phyloP scores from a whole-genome alignment of 306 rosid genomes.

The Macrotyloma uniflorum region DNA sequence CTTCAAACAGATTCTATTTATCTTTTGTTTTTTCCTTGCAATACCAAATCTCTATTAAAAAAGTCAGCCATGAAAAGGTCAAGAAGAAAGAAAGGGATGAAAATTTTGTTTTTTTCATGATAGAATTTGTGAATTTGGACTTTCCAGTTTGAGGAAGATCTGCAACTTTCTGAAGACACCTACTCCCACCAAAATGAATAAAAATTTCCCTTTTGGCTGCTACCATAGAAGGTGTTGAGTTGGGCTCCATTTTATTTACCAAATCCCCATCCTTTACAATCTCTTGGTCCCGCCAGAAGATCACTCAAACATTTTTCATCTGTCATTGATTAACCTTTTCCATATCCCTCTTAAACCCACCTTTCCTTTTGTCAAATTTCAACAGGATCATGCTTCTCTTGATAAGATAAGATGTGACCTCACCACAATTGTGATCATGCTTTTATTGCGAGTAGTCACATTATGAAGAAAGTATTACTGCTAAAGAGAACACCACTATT shows the following conservation, averaged over 20 bases:
- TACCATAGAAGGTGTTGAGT: conserved; percentile 24
- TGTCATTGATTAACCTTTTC: not conserved
- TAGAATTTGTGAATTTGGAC: conserved; percentile 1
- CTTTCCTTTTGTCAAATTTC: conserved; percentile 11
- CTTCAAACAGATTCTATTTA: conserved; percentile 19
- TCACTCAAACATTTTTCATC: conserved; percentile 3
- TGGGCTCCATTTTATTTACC: conserved; percentile 28
- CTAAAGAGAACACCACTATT: not conserved
- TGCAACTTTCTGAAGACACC: conserved; percentile 10
- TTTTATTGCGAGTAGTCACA: not conserved
- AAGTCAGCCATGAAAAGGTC: conserved; percentile 9
- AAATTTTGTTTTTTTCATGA: conserved; percentile 22
- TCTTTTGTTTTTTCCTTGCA: not conserved
- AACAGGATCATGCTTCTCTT: conserved; percentile 19
- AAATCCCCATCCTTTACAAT: not conserved
- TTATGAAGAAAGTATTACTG: not conserved
- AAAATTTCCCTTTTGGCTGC: conserved; percentile 22
- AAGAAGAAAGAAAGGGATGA: not conserved
- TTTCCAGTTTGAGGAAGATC: not conserved
- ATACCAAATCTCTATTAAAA: not conserved
- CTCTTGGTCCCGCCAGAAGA: not conserved
- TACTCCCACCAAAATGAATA: conserved; percentile 30
- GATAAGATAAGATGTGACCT: not conserved
- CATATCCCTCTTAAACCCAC: not conserved
- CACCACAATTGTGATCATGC: conserved; percentile 1